Evolutionary conservation across 345 rosid genomes (phyloP).

Genomic region (Salix exigua): DNA sequence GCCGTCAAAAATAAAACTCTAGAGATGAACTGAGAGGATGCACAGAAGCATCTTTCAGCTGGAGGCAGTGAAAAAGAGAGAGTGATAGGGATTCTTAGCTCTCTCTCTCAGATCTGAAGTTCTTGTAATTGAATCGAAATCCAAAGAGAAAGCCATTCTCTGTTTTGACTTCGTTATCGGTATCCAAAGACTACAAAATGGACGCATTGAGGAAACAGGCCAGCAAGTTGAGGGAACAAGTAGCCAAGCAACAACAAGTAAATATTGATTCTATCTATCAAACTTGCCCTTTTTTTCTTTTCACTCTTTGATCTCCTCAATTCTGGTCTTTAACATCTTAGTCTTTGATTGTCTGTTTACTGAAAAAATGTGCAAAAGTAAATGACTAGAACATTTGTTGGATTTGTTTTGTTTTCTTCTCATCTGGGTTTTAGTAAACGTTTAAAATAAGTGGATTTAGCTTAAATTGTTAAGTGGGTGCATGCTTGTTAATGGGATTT

Average conservation of each 20-base stretch:
- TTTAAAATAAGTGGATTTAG: not conserved
- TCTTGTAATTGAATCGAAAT: not conserved
- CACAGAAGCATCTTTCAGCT: not conserved
- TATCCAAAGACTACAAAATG: slow-evolving; percentile 30
- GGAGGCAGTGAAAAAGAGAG: not conserved
- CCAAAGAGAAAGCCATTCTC: not conserved
- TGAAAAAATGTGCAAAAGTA: slow-evolving; percentile 5
- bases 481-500: not conserved
- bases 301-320: not conserved
- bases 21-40: not conserved
- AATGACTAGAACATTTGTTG: not conserved
- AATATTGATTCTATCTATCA: not conserved
- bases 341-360: not conserved
- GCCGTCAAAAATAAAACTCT: not conserved
- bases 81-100: not conserved
- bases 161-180: not conserved
- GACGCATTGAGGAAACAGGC: slow-evolving; percentile 93
- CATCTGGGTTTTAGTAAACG: not conserved
- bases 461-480: not conserved
- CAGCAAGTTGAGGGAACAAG: slow-evolving; percentile 88
- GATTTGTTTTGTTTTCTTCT: not conserved
- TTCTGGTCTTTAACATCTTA: not conserved
- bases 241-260: slow-evolving; percentile 87
- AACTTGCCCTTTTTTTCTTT: slow-evolving; percentile 4
- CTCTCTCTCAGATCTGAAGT: not conserved